These are phyloP conservation scores for Trametes cinnabarina DNA, from an alignment of 768 basidiomycete species.

Conservation along the genomic window DNA sequence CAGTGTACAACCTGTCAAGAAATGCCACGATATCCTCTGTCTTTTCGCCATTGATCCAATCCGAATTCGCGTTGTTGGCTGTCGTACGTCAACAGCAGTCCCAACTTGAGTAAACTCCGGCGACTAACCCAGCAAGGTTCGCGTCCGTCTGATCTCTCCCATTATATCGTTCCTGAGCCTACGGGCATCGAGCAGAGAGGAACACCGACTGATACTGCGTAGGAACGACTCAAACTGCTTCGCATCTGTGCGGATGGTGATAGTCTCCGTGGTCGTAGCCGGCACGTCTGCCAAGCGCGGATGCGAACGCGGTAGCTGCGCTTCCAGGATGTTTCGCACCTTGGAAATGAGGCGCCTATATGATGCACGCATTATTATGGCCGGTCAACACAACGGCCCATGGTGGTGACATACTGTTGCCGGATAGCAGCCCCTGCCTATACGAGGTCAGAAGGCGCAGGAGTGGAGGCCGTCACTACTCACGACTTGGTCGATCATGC, in stretches of 20 bases:
- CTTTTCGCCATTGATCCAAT: constrained; percentile 84
- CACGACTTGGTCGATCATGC: constrained; percentile 87
- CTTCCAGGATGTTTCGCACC: constrained; percentile 80
- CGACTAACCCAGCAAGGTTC: constrained; percentile 61
- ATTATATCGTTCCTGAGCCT: constrained; percentile 89
- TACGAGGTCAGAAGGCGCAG: constrained; percentile 7
- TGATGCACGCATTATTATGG: background rate
- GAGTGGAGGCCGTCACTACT: constrained; percentile 32
- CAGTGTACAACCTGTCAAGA: constrained; percentile 83
- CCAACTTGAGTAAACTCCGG: too few species aligned
- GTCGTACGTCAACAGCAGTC: background rate
- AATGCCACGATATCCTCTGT: constrained; percentile 86
- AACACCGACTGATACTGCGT: constrained; percentile 76
- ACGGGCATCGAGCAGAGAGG: constrained; percentile 84
- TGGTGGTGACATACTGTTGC: constrained; percentile 60
- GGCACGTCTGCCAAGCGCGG: constrained; percentile 40
- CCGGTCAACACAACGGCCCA: constrained; percentile 25
- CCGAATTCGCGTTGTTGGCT: constrained; percentile 86
- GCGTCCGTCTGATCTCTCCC: constrained; percentile 84
- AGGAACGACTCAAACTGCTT: constrained; percentile 92
- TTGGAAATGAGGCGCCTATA: constrained; percentile 80
- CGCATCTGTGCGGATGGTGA: constrained; percentile 77
- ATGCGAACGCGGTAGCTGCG: constrained; percentile 63
- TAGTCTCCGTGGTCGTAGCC: constrained; percentile 56
- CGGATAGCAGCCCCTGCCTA: constrained; percentile 70